A percentile compares a stretch with the other conserved stretches of the same genome.
Evolutionary conservation across 805 yeast species (phyloP).

Genomic region (Ogataea methanolica): DNA sequence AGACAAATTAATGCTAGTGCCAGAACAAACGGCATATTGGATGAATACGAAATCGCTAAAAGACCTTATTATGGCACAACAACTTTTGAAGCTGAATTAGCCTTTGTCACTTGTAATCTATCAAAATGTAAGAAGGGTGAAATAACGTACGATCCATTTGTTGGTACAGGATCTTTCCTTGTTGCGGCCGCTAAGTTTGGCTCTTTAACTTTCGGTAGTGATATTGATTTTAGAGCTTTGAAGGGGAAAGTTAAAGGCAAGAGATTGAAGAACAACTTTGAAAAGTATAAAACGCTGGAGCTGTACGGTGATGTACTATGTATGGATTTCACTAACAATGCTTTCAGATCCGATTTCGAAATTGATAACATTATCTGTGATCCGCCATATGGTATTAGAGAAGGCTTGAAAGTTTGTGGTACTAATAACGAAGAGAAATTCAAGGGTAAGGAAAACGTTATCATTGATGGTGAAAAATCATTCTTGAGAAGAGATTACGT

Average conservation of each 20-base stretch:
- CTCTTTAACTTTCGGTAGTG: slow-evolving; percentile 78
- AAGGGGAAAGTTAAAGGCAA: slow-evolving; percentile 56
- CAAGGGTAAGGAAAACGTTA: slow-evolving; percentile 64
- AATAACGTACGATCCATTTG: slow-evolving; percentile 88
- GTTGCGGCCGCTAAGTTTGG: slow-evolving; percentile 86
- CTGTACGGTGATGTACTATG: slow-evolving; percentile 72
- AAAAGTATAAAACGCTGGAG: slow-evolving; percentile 58
- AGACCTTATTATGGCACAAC: slow-evolving; percentile 93
- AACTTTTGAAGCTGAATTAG: slow-evolving; percentile 90
- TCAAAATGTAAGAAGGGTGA: slow-evolving; percentile 67
- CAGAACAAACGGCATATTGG: slow-evolving; percentile 59
- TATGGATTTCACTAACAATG: slow-evolving; percentile 93
- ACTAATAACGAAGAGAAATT: slow-evolving; percentile 58
- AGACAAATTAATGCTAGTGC: slow-evolving; percentile 61
- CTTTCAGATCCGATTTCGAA: slow-evolving; percentile 55
- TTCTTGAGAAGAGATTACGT: slow-evolving; percentile 76
- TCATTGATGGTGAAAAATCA: slow-evolving; percentile 79
- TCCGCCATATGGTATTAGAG: slow-evolving; percentile 97
- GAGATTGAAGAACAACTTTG: slow-evolving; percentile 54
- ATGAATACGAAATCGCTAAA: slow-evolving; percentile 72
- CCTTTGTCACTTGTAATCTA: slow-evolving; percentile 81
- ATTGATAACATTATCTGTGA: slow-evolving; percentile 88
- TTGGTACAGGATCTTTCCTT: slow-evolving; percentile 93
- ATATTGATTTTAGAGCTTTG: slow-evolving; percentile 78
- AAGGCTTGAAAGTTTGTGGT: slow-evolving; percentile 91